These are phyloP conservation scores for Tagetes erecta DNA, from an alignment of 129 eudicot genomes.

Conservation along the genomic window DNA sequence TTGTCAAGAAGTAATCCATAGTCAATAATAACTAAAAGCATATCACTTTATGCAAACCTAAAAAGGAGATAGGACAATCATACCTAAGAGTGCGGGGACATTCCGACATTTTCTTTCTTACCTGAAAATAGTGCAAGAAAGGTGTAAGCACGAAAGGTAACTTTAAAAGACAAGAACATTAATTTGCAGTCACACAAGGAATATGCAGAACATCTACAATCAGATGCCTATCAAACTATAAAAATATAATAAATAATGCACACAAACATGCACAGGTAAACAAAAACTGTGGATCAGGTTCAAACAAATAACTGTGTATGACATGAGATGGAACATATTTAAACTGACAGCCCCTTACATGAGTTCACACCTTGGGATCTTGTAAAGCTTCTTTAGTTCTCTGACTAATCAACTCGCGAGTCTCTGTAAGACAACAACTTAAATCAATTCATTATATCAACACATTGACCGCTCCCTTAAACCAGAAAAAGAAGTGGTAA, in stretches of 20 bases:
- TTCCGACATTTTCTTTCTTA: conserved; percentile 81
- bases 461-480: neutral
- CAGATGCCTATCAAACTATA: neutral
- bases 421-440: conserved; percentile 53
- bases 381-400: conserved; percentile 85
- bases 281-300: neutral
- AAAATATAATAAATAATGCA: neutral
- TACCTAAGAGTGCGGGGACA: conserved; percentile 78
- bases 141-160: neutral
- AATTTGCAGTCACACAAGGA: conserved; percentile 1
- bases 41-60: neutral
- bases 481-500: neutral
- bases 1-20: neutral
- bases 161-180: conserved; percentile 3
- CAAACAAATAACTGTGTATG: neutral
- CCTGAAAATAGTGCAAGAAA: conserved; percentile 37
- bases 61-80: conserved; percentile 11
- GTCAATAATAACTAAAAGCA: neutral
- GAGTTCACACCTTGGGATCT: conserved; percentile 99
- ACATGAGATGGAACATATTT: neutral
- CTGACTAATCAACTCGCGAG: conserved; percentile 65
- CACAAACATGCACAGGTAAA: neutral
- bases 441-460: conserved; percentile 9
- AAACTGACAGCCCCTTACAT: conserved; percentile 62
- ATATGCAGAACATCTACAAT: neutral